phyloP scores from a whole-genome alignment of 257 asterid genomes.

The Salvia hispanica region DNA sequence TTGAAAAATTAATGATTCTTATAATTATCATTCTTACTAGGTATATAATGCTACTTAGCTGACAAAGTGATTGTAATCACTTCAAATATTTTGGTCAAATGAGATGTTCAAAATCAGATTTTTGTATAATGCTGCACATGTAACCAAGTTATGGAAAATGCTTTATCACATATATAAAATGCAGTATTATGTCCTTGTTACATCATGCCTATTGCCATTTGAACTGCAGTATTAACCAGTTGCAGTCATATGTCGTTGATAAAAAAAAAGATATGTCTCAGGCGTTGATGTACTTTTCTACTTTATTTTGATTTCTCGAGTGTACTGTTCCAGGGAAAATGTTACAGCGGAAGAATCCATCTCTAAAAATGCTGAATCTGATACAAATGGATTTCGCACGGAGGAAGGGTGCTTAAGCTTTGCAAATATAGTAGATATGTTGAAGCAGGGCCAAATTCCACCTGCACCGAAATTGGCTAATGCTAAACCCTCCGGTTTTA shows the following conservation, averaged over 20 bases:
- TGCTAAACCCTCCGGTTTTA: conserved; percentile 31
- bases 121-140: conserved; percentile 2
- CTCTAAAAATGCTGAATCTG: conserved; percentile 32
- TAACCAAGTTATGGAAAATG: background rate
- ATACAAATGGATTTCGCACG: conserved; percentile 38
- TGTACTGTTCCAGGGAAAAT: conserved; percentile 76
- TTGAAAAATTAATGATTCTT: background rate
- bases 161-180: background rate
- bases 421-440: conserved; percentile 39
- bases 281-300: conserved; percentile 36
- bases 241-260: background rate
- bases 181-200: background rate
- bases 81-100: conserved; percentile 1
- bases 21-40: conserved; percentile 5
- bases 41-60: background rate
- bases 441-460: conserved; percentile 39
- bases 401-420: conserved; percentile 38
- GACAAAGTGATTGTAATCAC: background rate
- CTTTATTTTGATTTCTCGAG: conserved; percentile 51
- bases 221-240: background rate
- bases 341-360: conserved; percentile 49
- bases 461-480: conserved; percentile 33
- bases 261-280: conserved; percentile 22
- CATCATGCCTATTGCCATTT: background rate
- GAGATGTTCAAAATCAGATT: conserved; percentile 12